Conservation (phyloP, 73 alveolate genomes). For the Durusdinium trenchii region DNA sequence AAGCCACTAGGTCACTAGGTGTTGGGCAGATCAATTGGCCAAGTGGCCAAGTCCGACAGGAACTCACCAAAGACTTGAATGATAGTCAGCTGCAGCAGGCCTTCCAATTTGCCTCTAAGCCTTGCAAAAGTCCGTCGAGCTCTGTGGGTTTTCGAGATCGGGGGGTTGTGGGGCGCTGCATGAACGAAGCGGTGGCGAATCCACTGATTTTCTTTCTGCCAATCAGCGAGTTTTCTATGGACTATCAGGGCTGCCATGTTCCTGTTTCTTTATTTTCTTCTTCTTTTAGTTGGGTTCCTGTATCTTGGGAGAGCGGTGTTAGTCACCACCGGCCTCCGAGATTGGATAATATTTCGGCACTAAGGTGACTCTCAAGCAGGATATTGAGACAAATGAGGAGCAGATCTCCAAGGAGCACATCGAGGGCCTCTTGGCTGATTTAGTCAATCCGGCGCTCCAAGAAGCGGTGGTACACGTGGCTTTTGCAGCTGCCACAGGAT, state of each 20-base stretch:
- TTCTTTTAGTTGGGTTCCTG: background rate
- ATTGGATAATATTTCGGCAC: too few relatives aligned
- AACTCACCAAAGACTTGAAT: slow-evolving; percentile 34
- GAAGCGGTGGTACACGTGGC: too few relatives aligned
- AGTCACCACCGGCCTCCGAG: too few relatives aligned
- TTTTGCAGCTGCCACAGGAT: too few relatives aligned
- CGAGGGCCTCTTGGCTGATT: slow-evolving; percentile 4
- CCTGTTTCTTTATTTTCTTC: background rate
- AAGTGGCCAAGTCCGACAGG: background rate
- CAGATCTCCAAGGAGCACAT: slow-evolving; percentile 32
- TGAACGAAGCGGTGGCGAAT: too few relatives aligned
- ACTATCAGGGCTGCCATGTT: background rate
- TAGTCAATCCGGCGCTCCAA: too few relatives aligned
- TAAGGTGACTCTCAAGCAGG: slow-evolving; percentile 2
- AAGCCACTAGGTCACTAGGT: too few relatives aligned
- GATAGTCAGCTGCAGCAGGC: slow-evolving; percentile 51
- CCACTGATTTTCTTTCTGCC: too few relatives aligned
- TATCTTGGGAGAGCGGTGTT: background rate
- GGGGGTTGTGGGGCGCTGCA: too few relatives aligned
- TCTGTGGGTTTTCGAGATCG: too few relatives aligned
- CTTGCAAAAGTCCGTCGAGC: too few relatives aligned
- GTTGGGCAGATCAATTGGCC: background rate
- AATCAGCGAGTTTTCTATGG: too few relatives aligned
- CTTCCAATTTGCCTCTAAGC: slow-evolving; percentile 2
- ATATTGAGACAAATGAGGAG: background rate